Evolutionary conservation across 176 grass and related monocot genomes (phyloP).

Genomic region (Phragmites australis): DNA sequence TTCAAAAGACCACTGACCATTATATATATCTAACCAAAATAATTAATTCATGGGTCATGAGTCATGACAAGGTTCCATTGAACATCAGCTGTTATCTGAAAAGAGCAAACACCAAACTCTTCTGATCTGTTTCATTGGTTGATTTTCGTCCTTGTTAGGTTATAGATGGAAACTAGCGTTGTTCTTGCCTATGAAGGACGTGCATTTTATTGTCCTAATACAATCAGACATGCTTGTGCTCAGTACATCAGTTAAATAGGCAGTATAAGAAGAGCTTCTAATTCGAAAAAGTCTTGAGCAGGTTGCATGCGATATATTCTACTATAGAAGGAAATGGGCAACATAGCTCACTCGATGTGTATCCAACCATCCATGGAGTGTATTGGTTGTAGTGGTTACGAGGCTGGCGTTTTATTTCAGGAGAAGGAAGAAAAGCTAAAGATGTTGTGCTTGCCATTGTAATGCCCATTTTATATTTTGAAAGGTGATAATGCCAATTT

Average conservation of each 20-base stretch:
- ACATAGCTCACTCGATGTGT: too few relatives aligned
- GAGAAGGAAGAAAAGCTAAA: constrained; percentile 61
- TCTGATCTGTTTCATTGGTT: background rate
- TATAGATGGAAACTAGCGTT: too few relatives aligned
- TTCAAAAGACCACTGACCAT: constrained; percentile 11
- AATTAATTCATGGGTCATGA: background rate
- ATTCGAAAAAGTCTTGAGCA: too few relatives aligned
- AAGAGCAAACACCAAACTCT: background rate
- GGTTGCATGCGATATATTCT: too few relatives aligned
- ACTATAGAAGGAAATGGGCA: too few relatives aligned
- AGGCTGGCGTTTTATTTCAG: too few relatives aligned
- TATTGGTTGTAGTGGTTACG: too few relatives aligned
- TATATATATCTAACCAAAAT: constrained; percentile 31
- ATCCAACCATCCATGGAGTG: too few relatives aligned
- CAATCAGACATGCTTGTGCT: background rate
- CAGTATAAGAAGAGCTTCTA: constrained; percentile 25
- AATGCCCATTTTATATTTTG: too few relatives aligned
- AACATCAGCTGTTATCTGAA: background rate
- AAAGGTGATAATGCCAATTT: too few relatives aligned
- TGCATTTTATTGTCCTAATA: background rate
- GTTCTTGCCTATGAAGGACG: constrained; percentile 34
- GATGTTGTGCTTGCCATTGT: background rate
- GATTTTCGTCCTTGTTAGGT: too few relatives aligned
- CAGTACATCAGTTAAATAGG: constrained; percentile 11
- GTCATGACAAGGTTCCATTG: too few relatives aligned